Conservation (phyloP, 345 rosid genomes). For the Populus simonii region DNA sequence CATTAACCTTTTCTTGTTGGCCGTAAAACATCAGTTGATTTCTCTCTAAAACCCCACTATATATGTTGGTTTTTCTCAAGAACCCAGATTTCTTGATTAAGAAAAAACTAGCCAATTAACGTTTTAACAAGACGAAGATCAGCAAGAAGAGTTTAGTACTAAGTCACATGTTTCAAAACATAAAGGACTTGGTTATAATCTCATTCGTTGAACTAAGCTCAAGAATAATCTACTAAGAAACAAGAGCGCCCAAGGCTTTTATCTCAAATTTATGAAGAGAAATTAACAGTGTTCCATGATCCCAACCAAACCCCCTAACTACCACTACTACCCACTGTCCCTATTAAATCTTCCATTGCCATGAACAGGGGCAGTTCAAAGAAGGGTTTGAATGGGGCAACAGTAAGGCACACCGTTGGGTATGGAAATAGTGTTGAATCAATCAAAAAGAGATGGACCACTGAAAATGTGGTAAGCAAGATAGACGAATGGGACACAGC, state of each 20-base stretch:
- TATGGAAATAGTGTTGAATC: not conserved
- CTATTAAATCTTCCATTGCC: not conserved
- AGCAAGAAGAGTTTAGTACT: too few species aligned
- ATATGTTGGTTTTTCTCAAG: too few species aligned
- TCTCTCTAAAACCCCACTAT: too few species aligned
- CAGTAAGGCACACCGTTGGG: not conserved
- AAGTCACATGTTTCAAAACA: too few species aligned
- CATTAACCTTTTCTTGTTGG: too few species aligned
- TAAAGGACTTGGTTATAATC: not conserved
- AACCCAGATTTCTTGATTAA: too few species aligned
- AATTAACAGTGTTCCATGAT: not conserved
- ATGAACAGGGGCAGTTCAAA: too few species aligned
- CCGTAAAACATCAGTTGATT: too few species aligned
- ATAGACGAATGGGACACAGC: not conserved
- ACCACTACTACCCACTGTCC: not conserved
- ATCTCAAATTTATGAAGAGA: not conserved
- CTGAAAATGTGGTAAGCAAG: not conserved
- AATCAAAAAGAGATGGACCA: not conserved
- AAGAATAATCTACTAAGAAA: too few species aligned
- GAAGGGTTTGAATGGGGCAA: not conserved
- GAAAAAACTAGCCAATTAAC: too few species aligned
- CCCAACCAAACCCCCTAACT: not conserved
- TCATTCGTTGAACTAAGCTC: not conserved
- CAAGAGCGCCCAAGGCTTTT: not conserved
- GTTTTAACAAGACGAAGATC: too few species aligned